Conservation (phyloP, 192 early-diverging fungal genomes). For the Coemansia sp. region DNA sequence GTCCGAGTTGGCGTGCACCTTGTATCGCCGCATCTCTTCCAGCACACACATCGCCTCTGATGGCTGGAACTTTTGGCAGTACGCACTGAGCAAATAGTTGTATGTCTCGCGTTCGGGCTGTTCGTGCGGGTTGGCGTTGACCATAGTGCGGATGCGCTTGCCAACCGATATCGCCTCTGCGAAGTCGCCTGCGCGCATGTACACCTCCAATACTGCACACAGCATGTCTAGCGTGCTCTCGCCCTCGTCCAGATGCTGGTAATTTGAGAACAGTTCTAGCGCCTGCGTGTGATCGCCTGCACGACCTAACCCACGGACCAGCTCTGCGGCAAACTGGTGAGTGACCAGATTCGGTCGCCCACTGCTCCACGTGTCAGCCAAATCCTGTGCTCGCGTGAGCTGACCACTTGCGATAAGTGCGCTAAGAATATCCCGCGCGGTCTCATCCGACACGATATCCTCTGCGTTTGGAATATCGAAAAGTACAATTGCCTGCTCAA, state of each 20-base stretch:
- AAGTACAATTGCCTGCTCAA: slow-evolving; percentile 36
- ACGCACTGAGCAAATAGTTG: slow-evolving; percentile 37
- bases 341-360: slow-evolving; percentile 22
- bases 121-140: slow-evolving; percentile 4
- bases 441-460: slow-evolving; percentile 16
- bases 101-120: slow-evolving; percentile 25
- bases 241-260: slow-evolving; percentile 22
- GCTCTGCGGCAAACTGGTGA: slow-evolving; percentile 17
- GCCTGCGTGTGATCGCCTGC: slow-evolving; percentile 22
- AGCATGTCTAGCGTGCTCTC: slow-evolving; percentile 25
- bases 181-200: slow-evolving; percentile 41
- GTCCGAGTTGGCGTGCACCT: slow-evolving; percentile 29
- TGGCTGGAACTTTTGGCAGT: slow-evolving; percentile 28
- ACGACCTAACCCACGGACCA: slow-evolving; percentile 23
- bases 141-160: slow-evolving; percentile 40
- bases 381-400: slow-evolving; percentile 25
- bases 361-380: slow-evolving; percentile 32
- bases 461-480: slow-evolving; percentile 3
- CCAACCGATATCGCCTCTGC: slow-evolving; percentile 47
- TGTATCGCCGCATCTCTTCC: slow-evolving; percentile 49
- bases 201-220: slow-evolving; percentile 38
- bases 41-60: slow-evolving; percentile 40
- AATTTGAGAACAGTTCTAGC: slow-evolving; percentile 30
- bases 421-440: slow-evolving; percentile 22
- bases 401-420: slow-evolving; percentile 26